These are phyloP conservation scores for Graphium sp. DNA, from an alignment of 2,329 filamentous ascomycete species.

Conservation along the genomic window DNA sequence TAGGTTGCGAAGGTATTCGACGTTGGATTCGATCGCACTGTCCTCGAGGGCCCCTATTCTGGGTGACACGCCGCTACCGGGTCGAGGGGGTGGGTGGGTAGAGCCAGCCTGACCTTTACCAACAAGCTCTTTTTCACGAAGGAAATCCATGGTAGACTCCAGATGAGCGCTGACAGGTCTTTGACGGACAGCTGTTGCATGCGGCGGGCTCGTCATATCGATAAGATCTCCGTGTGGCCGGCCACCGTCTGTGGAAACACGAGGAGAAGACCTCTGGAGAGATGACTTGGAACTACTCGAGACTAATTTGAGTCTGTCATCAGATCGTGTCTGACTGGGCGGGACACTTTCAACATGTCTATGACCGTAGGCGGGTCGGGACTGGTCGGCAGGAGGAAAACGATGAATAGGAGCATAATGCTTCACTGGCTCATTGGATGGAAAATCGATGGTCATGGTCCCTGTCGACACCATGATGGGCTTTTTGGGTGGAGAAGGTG, in stretches of 20 bases:
- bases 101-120: not conserved
- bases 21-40: slow-evolving; percentile 63
- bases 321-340: slow-evolving; percentile 3
- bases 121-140: slow-evolving; percentile 59
- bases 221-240: slow-evolving; percentile 48
- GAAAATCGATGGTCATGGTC: slow-evolving; percentile 51
- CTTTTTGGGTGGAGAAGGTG: slow-evolving; percentile 11
- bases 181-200: slow-evolving; percentile 36
- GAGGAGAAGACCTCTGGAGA: slow-evolving; percentile 32
- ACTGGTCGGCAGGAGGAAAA: slow-evolving; percentile 21
- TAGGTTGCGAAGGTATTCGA: slow-evolving; percentile 66
- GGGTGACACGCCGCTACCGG: too few species aligned
- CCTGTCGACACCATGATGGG: slow-evolving; percentile 35
- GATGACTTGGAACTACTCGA: too few species aligned
- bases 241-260: slow-evolving; percentile 56
- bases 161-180: slow-evolving; percentile 73
- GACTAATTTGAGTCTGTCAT: too few species aligned
- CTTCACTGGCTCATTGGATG: slow-evolving; percentile 1
- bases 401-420: slow-evolving; percentile 16
- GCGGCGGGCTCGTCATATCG: slow-evolving; percentile 28
- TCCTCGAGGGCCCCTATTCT: too few species aligned
- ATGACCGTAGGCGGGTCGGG: slow-evolving; percentile 12
- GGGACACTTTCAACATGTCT: too few species aligned
- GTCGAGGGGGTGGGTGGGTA: slow-evolving; percentile 1
- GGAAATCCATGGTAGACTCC: slow-evolving; percentile 65